phyloP scores from a whole-genome alignment of 768 basidiomycete genomes.

The Lepiota venenata region DNA sequence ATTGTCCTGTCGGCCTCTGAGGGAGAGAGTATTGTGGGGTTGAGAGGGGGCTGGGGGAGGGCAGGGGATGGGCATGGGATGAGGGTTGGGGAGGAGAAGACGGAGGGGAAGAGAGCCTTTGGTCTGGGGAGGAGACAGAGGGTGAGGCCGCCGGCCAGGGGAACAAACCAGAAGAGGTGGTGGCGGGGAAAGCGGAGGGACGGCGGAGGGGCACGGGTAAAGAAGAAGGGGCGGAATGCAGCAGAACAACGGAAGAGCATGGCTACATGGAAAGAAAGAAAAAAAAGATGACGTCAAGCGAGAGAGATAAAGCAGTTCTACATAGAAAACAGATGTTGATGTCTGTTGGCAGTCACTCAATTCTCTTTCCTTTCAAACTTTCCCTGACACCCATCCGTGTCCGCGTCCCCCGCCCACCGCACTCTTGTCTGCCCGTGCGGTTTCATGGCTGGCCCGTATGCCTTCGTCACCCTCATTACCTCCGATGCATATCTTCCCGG shows the following conservation, averaged over 20 bases:
- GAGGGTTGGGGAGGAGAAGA: conserved; percentile 44
- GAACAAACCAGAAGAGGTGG: conserved; percentile 50
- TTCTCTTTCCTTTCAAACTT: conserved; percentile 8
- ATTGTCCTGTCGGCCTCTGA: conserved; percentile 56
- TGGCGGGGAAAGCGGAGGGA: conserved; percentile 24
- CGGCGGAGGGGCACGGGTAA: conserved; percentile 27
- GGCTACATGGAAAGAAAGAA: neutral
- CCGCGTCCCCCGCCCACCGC: conserved; percentile 17
- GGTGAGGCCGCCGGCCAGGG: conserved; percentile 51
- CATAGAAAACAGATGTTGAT: conserved; percentile 22
- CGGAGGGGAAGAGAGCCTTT: conserved; percentile 36
- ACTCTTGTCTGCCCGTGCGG: conserved; percentile 22
- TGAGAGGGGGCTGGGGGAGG: conserved; percentile 12
- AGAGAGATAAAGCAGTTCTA: neutral
- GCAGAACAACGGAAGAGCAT: conserved; percentile 2
- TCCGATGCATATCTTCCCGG: conserved; percentile 93
- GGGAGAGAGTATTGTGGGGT: conserved; percentile 58
- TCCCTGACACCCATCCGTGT: conserved; percentile 9
- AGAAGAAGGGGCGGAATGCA: conserved; percentile 27
- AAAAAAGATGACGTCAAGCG: conserved; percentile 11
- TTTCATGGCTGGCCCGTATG: conserved; percentile 64
- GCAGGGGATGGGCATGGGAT: conserved; percentile 35
- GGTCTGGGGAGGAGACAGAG: conserved; percentile 46
- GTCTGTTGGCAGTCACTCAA: conserved; percentile 21
- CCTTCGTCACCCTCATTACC: conserved; percentile 90